Evolutionary conservation across 2,329 filamentous ascomycete genomes (phyloP).

Genomic region (Penicillium sp.): DNA sequence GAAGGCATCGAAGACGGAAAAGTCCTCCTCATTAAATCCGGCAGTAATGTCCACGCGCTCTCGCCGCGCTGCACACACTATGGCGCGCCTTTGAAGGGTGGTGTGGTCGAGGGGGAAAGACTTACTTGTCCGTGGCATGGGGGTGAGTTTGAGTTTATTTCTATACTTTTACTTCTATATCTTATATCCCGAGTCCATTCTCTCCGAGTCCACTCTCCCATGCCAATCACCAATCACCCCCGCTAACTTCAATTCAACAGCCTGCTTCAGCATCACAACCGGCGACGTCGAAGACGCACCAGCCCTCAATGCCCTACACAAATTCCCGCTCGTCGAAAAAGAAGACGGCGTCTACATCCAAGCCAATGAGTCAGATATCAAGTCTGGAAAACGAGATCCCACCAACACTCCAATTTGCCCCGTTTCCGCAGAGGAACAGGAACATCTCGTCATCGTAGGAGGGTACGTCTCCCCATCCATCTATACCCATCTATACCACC

Average conservation of each 20-base stretch:
- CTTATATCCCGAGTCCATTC: no score
- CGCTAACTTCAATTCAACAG: constrained; percentile 50
- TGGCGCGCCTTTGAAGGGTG: constrained; percentile 85
- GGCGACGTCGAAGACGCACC: constrained; percentile 96
- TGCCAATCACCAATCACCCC: background rate
- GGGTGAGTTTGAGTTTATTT: constrained; percentile 59
- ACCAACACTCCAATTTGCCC: no score
- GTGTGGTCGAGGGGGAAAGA: constrained; percentile 81
- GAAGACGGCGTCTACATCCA: constrained; percentile 84
- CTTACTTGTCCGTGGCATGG: constrained; percentile 97
- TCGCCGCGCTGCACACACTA: constrained; percentile 89
- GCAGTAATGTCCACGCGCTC: constrained; percentile 75
- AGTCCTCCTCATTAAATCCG: constrained; percentile 80
- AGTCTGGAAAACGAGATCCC: constrained; percentile 73
- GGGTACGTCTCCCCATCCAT: constrained; percentile 51
- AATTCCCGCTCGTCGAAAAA: constrained; percentile 79
- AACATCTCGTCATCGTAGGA: constrained; percentile 85
- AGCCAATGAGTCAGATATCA: constrained; percentile 78
- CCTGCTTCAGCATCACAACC: constrained; percentile 87
- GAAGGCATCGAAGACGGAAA: constrained; percentile 87
- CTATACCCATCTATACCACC: background rate
- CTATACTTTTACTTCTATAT: no score
- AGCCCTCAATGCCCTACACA: constrained; percentile 80
- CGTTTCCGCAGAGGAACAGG: constrained; percentile 59
- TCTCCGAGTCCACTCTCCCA: no score